These are phyloP conservation scores for Crataegus laevigata DNA, from an alignment of 306 rosid genomes.

Conservation along the genomic window DNA sequence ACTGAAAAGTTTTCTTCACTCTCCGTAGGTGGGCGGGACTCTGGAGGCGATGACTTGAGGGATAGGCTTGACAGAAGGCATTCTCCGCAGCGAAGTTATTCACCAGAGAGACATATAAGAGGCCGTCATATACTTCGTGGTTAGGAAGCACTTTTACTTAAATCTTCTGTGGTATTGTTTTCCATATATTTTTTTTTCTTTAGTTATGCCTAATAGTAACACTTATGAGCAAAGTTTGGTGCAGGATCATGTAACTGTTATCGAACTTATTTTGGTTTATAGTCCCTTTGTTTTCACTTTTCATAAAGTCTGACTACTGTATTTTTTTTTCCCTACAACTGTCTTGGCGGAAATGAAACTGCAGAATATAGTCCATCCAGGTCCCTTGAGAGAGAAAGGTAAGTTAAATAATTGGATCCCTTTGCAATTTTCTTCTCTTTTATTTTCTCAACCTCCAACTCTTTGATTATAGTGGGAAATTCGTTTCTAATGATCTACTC, in stretches of 20 bases:
- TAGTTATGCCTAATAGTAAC: constrained; percentile 20
- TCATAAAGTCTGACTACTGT: neutral
- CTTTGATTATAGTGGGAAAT: neutral
- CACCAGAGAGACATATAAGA: constrained; percentile 65
- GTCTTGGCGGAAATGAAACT: constrained; percentile 26
- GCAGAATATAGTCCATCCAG: constrained; percentile 66
- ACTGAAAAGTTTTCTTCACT: constrained; percentile 19
- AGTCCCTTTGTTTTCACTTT: neutral
- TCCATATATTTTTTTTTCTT: neutral
- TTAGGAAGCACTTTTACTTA: constrained; percentile 27
- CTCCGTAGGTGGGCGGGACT: constrained; percentile 61
- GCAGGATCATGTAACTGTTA: neutral
- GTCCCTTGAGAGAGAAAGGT: constrained; percentile 61
- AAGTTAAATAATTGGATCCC: constrained; percentile 7
- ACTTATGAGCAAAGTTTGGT: neutral
- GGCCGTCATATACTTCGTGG: constrained; percentile 48
- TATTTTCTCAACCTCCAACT: neutral
- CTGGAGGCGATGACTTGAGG: constrained; percentile 67
- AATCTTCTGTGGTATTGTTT: constrained; percentile 2
- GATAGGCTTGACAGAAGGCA: constrained; percentile 68
- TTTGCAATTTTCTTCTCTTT: neutral
- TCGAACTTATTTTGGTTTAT: neutral
- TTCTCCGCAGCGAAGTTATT: constrained; percentile 50
- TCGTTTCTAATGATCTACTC: neutral
- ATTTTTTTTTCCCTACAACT: neutral